Evolutionary conservation across 2,329 filamentous ascomycete species (phyloP).

Genomic region (Corinectria fuckeliana): DNA sequence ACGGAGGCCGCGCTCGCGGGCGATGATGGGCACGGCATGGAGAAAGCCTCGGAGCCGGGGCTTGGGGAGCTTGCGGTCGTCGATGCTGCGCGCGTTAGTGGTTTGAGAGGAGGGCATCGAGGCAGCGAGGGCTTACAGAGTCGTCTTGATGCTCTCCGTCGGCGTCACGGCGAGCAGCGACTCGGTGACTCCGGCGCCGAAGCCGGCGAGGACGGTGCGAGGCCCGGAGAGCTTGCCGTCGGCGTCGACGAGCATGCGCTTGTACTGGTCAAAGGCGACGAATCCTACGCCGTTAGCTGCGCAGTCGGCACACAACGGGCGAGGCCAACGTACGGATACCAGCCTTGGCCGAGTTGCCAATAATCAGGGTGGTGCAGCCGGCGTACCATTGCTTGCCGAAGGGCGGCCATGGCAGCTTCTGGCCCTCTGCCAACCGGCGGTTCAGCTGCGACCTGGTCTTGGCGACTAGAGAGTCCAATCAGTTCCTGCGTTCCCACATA

Average conservation of each 20-base stretch:
- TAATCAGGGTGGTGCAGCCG: slow-evolving; percentile 94
- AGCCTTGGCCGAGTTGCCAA: slow-evolving; percentile 95
- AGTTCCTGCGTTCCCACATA: background rate
- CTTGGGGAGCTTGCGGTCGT: slow-evolving; percentile 86
- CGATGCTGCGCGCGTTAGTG: slow-evolving; percentile 67
- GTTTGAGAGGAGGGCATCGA: background rate
- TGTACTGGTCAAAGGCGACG: slow-evolving; percentile 96
- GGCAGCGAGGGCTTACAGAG: slow-evolving; percentile 60
- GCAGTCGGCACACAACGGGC: background rate
- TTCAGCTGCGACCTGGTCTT: slow-evolving; percentile 97
- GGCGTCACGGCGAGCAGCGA: slow-evolving; percentile 92
- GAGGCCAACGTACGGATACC: slow-evolving; percentile 75
- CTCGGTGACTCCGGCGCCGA: slow-evolving; percentile 94
- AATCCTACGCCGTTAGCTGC: slow-evolving; percentile 56
- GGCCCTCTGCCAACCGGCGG: slow-evolving; percentile 75
- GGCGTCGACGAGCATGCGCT: slow-evolving; percentile 78
- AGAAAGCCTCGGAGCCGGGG: slow-evolving; percentile 92
- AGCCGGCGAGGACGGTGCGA: slow-evolving; percentile 89
- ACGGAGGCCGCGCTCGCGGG: slow-evolving; percentile 82
- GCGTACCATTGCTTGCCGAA: slow-evolving; percentile 97
- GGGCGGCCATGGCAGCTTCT: slow-evolving; percentile 93
- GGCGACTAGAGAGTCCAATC: slow-evolving; percentile 65
- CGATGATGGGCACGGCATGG: slow-evolving; percentile 86
- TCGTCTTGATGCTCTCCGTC: slow-evolving; percentile 98
- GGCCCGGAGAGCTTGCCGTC: slow-evolving; percentile 90